Evolutionary conservation across 2,329 filamentous ascomycete species (phyloP), one percentile per base, ranked within the genome.

Genomic region (Amylocarpus encephaloides): DNA sequence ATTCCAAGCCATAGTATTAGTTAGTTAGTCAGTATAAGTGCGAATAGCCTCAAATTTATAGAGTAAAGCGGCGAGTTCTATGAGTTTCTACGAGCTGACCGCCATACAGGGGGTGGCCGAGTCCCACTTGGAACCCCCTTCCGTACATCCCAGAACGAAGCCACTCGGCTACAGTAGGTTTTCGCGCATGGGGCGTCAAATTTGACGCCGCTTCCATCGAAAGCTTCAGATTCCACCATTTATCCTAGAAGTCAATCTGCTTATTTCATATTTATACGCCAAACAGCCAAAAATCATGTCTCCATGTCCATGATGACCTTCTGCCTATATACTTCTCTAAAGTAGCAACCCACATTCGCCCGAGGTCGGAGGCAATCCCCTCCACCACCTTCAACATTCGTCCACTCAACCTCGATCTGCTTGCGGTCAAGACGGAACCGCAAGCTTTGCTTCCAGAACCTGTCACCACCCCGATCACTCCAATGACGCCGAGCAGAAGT

Each of bases 401-500:
- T 43, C 55, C 58, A 33, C 53, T 55, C 44, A 43, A 56, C 40
- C 54, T 56, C 36, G 44, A 58, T 36, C 50, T 62, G 41, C 49
- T 61, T 46, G 52, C 57, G 54, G 61, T 60, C 36, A 61, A 62
- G 48, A 59, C 60, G 35, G 53, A 53, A 38, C 48, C 55, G 49
- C 58, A 52, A 42, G 49, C 50, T 53, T 43, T 60, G 10, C 55
- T 65, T 4, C 63, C 64, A 4, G 42, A 51, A 40, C 62, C 64
- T 35, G 63, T 64, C 32, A 64, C 60, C 11, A 63, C 62, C 12
- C 59, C 63, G 0, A 59, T 55, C 36, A 51, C 59, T 38, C 43
- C 57, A 48, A 73, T 73, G 71, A 62, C 66, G 29, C 64, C 69
- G 12, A 70, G 61, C 52, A 68, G 68, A 54, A 72, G 68, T 63